Conservation (phyloP, 1,139 yeast genomes). For the Lodderomyces metapsilosis region DNA sequence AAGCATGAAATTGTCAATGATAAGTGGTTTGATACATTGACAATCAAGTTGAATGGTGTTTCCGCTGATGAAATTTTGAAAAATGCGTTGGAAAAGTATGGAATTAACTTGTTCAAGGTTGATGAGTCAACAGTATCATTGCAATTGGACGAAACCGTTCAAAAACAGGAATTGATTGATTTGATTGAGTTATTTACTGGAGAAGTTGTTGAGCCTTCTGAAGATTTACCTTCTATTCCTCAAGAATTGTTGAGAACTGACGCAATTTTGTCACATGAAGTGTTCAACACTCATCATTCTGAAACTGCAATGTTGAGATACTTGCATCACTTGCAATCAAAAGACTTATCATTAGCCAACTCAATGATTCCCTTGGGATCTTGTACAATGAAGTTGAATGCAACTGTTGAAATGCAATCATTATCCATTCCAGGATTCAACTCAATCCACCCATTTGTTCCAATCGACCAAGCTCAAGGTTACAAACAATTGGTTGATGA, state of each 20-base stretch:
- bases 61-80: constrained; percentile 56
- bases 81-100: constrained; percentile 57
- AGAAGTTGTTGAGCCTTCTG: constrained; percentile 20
- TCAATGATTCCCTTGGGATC: constrained; percentile 98
- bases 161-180: constrained; percentile 56
- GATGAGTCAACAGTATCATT: constrained; percentile 63
- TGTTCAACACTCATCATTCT: constrained; percentile 84
- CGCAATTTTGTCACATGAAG: constrained; percentile 65
- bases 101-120: constrained; percentile 76
- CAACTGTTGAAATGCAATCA: constrained; percentile 93
- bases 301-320: constrained; percentile 95
- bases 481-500: constrained; percentile 72
- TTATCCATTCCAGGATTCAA: constrained; percentile 93
- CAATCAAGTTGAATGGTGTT: constrained; percentile 54
- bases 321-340: constrained; percentile 78
- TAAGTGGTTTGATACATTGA: constrained; percentile 86
- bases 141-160: constrained; percentile 84
- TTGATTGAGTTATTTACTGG: constrained; percentile 61
- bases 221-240: constrained; percentile 53
- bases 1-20: constrained; percentile 54
- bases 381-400: constrained; percentile 95
- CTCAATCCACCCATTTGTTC: constrained; percentile 89
- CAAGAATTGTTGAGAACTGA: constrained; percentile 58
- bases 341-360: constrained; percentile 89
- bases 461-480: constrained; percentile 82